A percentile compares a stretch with the other conserved stretches of the same genome.
Conservation (phyloP, 805 yeast genomes). For the Tetrapisispora nanseiensis region DNA sequence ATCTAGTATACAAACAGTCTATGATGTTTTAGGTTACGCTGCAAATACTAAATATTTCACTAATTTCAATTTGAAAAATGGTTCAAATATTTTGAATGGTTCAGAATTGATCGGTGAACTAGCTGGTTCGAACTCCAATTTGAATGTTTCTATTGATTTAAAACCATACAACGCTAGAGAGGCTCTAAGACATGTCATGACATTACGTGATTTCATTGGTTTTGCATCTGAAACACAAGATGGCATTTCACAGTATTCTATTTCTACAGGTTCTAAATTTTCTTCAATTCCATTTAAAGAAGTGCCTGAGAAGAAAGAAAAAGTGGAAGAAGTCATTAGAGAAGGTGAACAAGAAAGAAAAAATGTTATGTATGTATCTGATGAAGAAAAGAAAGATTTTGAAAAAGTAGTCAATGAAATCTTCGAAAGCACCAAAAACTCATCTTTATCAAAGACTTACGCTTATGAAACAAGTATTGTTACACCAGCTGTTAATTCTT, state of each 20-base stretch:
- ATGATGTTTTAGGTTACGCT: slow-evolving; percentile 21
- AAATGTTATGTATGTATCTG: slow-evolving; percentile 20
- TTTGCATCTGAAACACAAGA: slow-evolving; percentile 27
- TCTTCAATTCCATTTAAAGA: slow-evolving; percentile 17
- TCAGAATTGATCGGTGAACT: slow-evolving; percentile 14
- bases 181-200: slow-evolving; percentile 23
- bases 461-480: slow-evolving; percentile 17
- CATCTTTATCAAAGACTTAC: slow-evolving; percentile 12
- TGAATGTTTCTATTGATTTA: slow-evolving; percentile 15
- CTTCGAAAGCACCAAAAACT: slow-evolving; percentile 12
- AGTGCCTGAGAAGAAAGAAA: slow-evolving; percentile 11
- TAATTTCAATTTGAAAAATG: slow-evolving; percentile 16
- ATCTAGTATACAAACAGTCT: slow-evolving; percentile 19
- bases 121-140: slow-evolving; percentile 3
- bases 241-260: slow-evolving; percentile 25
- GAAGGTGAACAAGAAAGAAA: slow-evolving; percentile 13
- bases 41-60: slow-evolving; percentile 23
- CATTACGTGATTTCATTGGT: slow-evolving; percentile 28
- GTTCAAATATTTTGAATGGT: slow-evolving; percentile 14
- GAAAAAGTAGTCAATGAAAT: slow-evolving; percentile 17
- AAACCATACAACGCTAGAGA: slow-evolving; percentile 26
- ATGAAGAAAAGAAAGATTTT: slow-evolving; percentile 23
- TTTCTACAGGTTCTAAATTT: slow-evolving; percentile 26
- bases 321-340: slow-evolving; percentile 6
- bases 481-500: slow-evolving; percentile 41